Conservation (phyloP, 2,329 filamentous ascomycete species). For the Fusarium newnesense region DNA sequence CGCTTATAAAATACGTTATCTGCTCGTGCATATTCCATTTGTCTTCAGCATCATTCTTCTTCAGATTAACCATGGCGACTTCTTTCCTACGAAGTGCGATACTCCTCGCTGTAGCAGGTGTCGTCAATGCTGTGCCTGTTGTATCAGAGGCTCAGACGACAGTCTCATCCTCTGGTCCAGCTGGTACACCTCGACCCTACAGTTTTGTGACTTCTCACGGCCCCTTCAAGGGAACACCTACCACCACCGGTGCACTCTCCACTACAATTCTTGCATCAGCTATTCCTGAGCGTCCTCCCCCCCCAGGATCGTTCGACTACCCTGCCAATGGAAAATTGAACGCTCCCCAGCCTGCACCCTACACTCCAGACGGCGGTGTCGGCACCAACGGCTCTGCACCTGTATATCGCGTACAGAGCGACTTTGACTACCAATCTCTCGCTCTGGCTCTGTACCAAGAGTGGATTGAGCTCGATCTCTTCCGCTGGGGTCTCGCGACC, state of each 20-base stretch:
- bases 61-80: slow-evolving; percentile 3
- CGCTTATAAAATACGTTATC: too few relatives aligned
- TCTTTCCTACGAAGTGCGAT: slow-evolving; percentile 3
- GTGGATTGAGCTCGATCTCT: slow-evolving; percentile 86
- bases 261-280: slow-evolving; percentile 66
- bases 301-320: slow-evolving; percentile 73
- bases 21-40: background rate
- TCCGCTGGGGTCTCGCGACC: slow-evolving; percentile 77
- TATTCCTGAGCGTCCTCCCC: slow-evolving; percentile 67
- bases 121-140: slow-evolving; percentile 47
- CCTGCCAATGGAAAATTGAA: slow-evolving; percentile 76
- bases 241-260: slow-evolving; percentile 75
- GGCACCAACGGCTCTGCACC: slow-evolving; percentile 82
- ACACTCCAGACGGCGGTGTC: slow-evolving; percentile 76
- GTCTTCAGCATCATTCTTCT: background rate
- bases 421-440: slow-evolving; percentile 86
- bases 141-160: slow-evolving; percentile 51
- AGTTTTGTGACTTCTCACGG: slow-evolving; percentile 75
- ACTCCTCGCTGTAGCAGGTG: slow-evolving; percentile 25
- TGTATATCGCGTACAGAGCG: slow-evolving; percentile 80
- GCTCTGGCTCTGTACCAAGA: slow-evolving; percentile 82
- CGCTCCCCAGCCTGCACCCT: slow-evolving; percentile 75
- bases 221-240: slow-evolving; percentile 71
- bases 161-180: slow-evolving; percentile 45
- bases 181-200: slow-evolving; percentile 48